Conservation (phyloP, 2,329 filamentous ascomycete species). For the Sclerotiophoma versabilis region DNA sequence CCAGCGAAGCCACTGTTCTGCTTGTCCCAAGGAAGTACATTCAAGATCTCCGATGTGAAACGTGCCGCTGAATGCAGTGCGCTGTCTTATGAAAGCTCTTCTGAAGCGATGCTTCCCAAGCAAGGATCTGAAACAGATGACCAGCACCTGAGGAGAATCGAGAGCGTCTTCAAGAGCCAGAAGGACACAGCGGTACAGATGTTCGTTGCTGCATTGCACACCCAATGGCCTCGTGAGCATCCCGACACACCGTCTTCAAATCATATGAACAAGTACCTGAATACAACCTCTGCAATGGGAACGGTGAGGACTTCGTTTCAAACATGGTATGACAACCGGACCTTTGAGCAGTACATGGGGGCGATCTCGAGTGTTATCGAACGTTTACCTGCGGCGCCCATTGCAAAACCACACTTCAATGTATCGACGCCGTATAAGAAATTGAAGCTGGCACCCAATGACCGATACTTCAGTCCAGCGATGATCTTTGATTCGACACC, state of each 20-base stretch:
- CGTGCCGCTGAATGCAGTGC: neutral
- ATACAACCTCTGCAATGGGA: slow-evolving; percentile 21
- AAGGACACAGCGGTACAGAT: slow-evolving; percentile 13
- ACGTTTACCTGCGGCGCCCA: slow-evolving; percentile 2
- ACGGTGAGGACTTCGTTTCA: slow-evolving; percentile 24
- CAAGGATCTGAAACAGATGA: slow-evolving; percentile 16
- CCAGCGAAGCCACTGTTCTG: slow-evolving; percentile 13
- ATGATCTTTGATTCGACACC: slow-evolving; percentile 13
- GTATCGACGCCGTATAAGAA: neutral
- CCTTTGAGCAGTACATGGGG: slow-evolving; percentile 45
- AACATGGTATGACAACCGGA: slow-evolving; percentile 48
- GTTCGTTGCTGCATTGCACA: slow-evolving; percentile 21
- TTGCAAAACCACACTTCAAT: neutral
- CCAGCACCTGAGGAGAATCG: slow-evolving; percentile 18
- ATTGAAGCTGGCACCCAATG: neutral
- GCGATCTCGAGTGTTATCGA: slow-evolving; percentile 18
- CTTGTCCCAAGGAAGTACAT: slow-evolving; percentile 19
- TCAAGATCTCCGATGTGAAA: slow-evolving; percentile 1
- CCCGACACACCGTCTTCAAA: slow-evolving; percentile 15
- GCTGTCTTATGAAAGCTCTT: slow-evolving; percentile 14
- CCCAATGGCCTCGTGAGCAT: slow-evolving; percentile 28
- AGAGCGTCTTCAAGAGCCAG: slow-evolving; percentile 4
- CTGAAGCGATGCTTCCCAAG: slow-evolving; percentile 25
- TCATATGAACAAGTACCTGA: slow-evolving; percentile 22
- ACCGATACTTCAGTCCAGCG: slow-evolving; percentile 4